Evolutionary conservation across 2,329 filamentous ascomycete genomes (phyloP).

Genomic region (Salinomyces thailandicus): DNA sequence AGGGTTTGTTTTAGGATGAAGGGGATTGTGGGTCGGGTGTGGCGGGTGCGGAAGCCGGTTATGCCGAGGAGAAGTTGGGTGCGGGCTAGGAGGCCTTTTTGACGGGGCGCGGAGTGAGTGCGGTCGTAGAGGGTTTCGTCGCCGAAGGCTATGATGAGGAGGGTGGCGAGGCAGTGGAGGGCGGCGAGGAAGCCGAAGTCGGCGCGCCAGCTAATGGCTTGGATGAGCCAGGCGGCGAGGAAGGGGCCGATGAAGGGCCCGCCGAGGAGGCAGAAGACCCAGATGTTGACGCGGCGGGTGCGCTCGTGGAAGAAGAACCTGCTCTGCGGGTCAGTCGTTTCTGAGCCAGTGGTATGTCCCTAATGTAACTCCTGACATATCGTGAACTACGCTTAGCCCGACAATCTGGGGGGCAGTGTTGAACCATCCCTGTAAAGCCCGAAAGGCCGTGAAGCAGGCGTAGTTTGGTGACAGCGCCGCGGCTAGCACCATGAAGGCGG

Average conservation of each 20-base stretch:
- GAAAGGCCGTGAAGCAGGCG: conserved; percentile 18
- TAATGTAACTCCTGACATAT: conserved; percentile 21
- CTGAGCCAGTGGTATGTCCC: conserved; percentile 16
- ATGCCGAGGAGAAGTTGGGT: conserved; percentile 6
- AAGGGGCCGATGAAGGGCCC: conserved; percentile 10
- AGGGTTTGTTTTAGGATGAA: conserved; percentile 6
- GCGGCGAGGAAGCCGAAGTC: conserved; percentile 7
- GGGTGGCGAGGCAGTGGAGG: conserved; percentile 9
- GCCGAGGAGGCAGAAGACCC: conserved; percentile 21
- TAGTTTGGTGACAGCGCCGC: conserved; percentile 13
- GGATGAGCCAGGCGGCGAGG: conserved; percentile 10
- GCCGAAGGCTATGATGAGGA: conserved; percentile 19
- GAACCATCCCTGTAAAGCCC: conserved; percentile 21
- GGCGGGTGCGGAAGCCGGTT: neutral
- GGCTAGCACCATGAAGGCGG: conserved; percentile 13
- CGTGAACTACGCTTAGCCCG: conserved; percentile 24
- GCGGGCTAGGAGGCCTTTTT: conserved; percentile 1
- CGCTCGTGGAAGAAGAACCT: conserved; percentile 2
- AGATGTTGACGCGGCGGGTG: conserved; percentile 7
- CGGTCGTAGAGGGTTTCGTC: conserved; percentile 29
- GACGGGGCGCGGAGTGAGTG: neutral
- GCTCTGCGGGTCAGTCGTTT: conserved; percentile 10
- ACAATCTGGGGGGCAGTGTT: conserved; percentile 20
- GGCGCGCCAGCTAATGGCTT: conserved; percentile 7
- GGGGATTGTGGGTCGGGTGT: neutral